phyloP scores from a whole-genome alignment of 345 rosid species.

The Dipteronia dyeriana region DNA sequence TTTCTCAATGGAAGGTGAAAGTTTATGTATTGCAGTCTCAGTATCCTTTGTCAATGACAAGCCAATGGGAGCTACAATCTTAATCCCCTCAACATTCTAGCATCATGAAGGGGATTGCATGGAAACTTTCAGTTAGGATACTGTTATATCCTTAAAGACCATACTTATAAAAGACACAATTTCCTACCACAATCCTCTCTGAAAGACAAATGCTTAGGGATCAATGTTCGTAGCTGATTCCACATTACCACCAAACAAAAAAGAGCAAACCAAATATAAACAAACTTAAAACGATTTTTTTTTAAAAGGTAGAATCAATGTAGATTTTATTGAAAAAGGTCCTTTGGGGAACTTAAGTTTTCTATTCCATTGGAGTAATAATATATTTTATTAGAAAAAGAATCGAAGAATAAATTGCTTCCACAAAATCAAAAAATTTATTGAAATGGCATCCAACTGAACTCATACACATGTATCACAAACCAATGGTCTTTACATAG shows the following conservation, averaged over 20 bases:
- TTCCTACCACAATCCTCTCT: constrained; percentile 83
- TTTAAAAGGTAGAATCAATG: constrained; percentile 8
- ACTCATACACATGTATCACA: background rate
- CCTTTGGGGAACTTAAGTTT: constrained; percentile 76
- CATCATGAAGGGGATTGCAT: constrained; percentile 40
- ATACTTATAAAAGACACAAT: constrained; percentile 24
- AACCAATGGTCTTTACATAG: background rate
- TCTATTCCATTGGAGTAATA: constrained; percentile 75
- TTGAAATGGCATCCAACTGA: constrained; percentile 15
- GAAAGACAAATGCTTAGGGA: constrained; percentile 76
- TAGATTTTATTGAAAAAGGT: constrained; percentile 12
- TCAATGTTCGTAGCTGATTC: constrained; percentile 71
- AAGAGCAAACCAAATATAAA: constrained; percentile 9
- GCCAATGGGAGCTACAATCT: constrained; percentile 87
- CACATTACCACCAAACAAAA: constrained; percentile 21
- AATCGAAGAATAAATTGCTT: constrained; percentile 70
- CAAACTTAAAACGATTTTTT: constrained; percentile 6
- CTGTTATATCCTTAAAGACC: constrained; percentile 11
- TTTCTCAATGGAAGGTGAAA: constrained; percentile 52
- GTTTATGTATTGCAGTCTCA: constrained; percentile 59
- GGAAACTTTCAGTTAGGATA: constrained; percentile 17
- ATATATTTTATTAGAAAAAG: constrained; percentile 56
- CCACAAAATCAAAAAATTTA: constrained; percentile 20
- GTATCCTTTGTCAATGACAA: constrained; percentile 66
- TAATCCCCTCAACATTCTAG: constrained; percentile 88